Evolutionary conservation across 1,284 basidiomycete species (phyloP), one percentile per base, ranked within the genome.

Genomic region (Pseudozyma sp.): DNA sequence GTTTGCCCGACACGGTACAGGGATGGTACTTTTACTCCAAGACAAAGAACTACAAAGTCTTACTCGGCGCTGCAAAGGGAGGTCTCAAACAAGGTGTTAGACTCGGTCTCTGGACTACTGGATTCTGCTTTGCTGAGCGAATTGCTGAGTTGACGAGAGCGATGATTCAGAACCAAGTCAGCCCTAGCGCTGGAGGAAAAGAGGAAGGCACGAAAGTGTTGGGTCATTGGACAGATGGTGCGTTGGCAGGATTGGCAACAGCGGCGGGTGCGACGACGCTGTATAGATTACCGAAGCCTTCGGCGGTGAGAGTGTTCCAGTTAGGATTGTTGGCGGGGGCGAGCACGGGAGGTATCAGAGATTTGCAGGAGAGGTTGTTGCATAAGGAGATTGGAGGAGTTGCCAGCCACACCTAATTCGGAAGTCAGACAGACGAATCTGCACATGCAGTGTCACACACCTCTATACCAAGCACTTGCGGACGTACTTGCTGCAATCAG

Each of bases 1-100:
- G 82, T 2, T 57, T 76, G 19, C 83, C 83, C 3, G 75, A 78
- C 40, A 85, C 83, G 13, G 82, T 83, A 10, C 83, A 85, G 39
- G 83, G 83, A 7, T 85, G 83, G 83, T 85, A 83, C 68, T 85
- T 85, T 53, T 85, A 85, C 70, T 81, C 81, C 52, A 85, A 85
- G 74, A 85, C 83, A 13, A 85, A 83, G 42, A 82, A 84, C 60
- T 84, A 84, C 69, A 74, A 70, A 49, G 78, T 84, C 52, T 53
- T 84, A 44, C 58, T 83, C 9, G 75, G 77, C 6, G 83, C 77
- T 1, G 63, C 73, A 6, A 72, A 72, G 19, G 79, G 75, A 11
- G 83, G 83, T 1, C 18, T 68, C 5, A 66, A 61, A n/a, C 70
- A 79, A 7, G 81, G 80, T 3, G 43, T 65, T 2, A 55, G 76